Evolutionary conservation across 1,139 yeast genomes (phyloP).

Genomic region (Hyphopichia buzzinii): DNA sequence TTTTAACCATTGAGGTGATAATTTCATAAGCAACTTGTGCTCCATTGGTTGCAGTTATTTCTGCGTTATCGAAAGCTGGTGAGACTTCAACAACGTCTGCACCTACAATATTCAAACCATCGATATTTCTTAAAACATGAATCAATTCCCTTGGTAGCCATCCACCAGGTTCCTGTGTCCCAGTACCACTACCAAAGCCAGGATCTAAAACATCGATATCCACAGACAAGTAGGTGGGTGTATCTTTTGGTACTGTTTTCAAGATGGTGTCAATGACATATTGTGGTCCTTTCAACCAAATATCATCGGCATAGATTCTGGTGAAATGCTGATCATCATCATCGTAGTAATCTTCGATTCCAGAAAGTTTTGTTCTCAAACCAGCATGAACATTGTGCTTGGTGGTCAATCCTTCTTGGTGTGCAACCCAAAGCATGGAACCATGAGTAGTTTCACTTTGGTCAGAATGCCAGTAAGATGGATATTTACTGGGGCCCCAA

Average conservation of each 20-base stretch:
- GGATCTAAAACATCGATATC: constrained; percentile 85
- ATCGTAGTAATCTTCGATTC: constrained; percentile 60
- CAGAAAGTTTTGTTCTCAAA: constrained; percentile 64
- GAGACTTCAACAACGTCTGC: constrained; percentile 79
- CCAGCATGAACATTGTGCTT: constrained; percentile 68
- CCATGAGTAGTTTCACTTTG: constrained; percentile 72
- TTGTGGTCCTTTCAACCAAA: constrained; percentile 60
- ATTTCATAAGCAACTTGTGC: constrained; percentile 74
- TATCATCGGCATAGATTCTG: constrained; percentile 67
- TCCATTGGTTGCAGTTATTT: constrained; percentile 72
- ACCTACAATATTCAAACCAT: constrained; percentile 62
- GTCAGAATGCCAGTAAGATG: constrained; percentile 68
- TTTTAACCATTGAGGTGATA: constrained; percentile 70
- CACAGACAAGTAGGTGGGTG: constrained; percentile 69
- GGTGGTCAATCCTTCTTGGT: constrained; percentile 60
- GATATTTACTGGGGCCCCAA: constrained; percentile 68
- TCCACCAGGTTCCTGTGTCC: constrained; percentile 83
- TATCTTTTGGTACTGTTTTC: constrained; percentile 47
- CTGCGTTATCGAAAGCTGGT: constrained; percentile 72
- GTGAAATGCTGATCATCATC: constrained; percentile 64
- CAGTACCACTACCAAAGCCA: constrained; percentile 78
- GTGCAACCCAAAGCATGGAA: constrained; percentile 79
- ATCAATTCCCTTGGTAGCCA: constrained; percentile 75
- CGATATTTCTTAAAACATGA: constrained; percentile 57
- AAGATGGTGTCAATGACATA: constrained; percentile 52